A percentile compares a stretch with the other conserved stretches of the same genome.
These are phyloP conservation scores for Tylopilus sp. DNA, from an alignment of 1,284 basidiomycete genomes.

Conservation along the genomic window DNA sequence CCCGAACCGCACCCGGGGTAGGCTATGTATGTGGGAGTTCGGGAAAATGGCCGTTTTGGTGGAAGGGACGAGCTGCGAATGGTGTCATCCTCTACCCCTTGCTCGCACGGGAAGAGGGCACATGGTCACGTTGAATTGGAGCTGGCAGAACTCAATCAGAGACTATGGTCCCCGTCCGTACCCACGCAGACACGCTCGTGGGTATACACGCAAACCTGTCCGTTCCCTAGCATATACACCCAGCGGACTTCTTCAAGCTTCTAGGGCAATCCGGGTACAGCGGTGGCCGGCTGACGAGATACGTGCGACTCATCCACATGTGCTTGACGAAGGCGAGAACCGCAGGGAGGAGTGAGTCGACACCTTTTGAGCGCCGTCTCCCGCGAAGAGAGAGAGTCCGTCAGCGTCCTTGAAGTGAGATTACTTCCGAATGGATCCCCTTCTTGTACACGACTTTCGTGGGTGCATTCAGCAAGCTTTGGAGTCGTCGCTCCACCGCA, in stretches of 20 bases:
- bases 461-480: conserved; percentile 1
- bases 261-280: neutral
- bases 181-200: conserved; percentile 11
- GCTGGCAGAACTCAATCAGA: conserved; percentile 18
- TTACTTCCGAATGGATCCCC: neutral
- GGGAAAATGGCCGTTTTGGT: no score
- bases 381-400: no score
- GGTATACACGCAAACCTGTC: neutral
- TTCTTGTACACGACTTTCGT: conserved; percentile 14
- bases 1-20: no score
- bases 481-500: neutral
- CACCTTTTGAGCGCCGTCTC: no score
- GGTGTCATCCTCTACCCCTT: neutral
- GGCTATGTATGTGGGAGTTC: no score
- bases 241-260: neutral
- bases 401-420: neutral
- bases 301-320: neutral
- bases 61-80: no score
- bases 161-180: neutral
- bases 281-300: neutral
- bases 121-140: conserved; percentile 17
- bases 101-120: neutral
- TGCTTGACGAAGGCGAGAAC: neutral
- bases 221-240: neutral
- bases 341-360: no score